Percentiles rank a stretch among this genome's conserved stretches.
Evolutionary conservation across 192 early-diverging fungal species (phyloP).

Genomic region (Funneliformis geosporum): DNA sequence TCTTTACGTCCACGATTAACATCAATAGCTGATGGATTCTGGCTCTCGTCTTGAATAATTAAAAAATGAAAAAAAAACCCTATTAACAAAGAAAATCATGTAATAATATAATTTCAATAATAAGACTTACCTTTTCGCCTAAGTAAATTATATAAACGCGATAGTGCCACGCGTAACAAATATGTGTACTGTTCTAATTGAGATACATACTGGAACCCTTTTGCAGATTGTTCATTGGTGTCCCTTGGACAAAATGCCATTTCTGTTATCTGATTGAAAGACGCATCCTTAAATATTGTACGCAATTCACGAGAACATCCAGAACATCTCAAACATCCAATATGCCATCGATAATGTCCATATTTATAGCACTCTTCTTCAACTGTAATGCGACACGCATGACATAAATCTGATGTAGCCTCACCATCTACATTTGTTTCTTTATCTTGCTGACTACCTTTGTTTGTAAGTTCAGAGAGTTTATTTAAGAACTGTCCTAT

Average conservation of each 20-base stretch:
- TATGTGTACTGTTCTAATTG: constrained; percentile 92
- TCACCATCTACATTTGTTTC: constrained; percentile 52
- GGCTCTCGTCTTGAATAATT: neutral
- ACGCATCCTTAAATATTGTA: constrained; percentile 53
- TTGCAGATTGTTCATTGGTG: constrained; percentile 44
- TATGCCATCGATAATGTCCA: constrained; percentile 78
- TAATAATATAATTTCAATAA: neutral
- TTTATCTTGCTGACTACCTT: constrained; percentile 39
- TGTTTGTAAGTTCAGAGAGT: constrained; percentile 68
- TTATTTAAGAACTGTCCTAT: constrained; percentile 75
- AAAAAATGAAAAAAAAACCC: neutral
- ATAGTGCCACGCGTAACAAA: constrained; percentile 78
- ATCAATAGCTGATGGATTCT: constrained; percentile 16
- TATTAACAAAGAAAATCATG: neutral
- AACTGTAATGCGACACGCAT: constrained; percentile 71
- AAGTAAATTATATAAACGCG: constrained; percentile 77
- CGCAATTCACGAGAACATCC: constrained; percentile 53
- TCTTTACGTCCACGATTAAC: constrained; percentile 7
- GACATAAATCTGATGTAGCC: constrained; percentile 81
- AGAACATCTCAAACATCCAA: constrained; percentile 80
- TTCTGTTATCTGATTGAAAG: constrained; percentile 48
- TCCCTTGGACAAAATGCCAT: constrained; percentile 58
- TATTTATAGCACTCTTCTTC: constrained; percentile 87
- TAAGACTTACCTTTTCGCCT: constrained; percentile 48
- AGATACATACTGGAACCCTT: constrained; percentile 71